Conservation (phyloP, 2,329 filamentous ascomycete genomes). For the Fusarium hostae region DNA sequence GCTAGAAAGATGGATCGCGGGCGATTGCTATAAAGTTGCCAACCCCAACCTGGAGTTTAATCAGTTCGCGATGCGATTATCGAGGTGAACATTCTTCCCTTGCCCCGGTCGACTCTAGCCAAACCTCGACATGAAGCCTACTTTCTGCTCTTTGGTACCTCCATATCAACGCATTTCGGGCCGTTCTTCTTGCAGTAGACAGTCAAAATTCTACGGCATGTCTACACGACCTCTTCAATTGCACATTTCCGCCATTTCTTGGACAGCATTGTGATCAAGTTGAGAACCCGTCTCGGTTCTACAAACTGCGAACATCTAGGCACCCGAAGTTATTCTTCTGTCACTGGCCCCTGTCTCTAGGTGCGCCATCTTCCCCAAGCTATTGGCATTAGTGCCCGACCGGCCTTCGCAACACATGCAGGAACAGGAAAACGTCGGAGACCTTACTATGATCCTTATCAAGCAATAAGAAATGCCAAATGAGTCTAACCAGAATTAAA, state of each 20-base stretch:
- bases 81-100: neutral
- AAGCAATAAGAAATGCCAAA: neutral
- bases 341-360: neutral
- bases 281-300: neutral
- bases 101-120: neutral
- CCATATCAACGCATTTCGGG: fast-evolving
- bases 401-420: neutral
- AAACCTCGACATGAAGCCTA: neutral
- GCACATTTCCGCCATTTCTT: neutral
- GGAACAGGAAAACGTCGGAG: neutral
- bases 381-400: neutral
- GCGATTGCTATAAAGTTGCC: neutral
- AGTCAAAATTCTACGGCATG: fast-evolving
- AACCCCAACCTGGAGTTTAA: neutral
- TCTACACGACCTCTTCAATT: neutral
- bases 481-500: neutral
- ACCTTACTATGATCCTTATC: neutral
- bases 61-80: neutral
- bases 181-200: fast-evolving
- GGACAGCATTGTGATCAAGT: neutral
- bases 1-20: neutral
- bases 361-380: neutral
- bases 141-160: neutral
- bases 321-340: neutral
- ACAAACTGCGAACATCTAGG: neutral